phyloP scores from a whole-genome alignment of 306 rosid genomes.

The Cajanus cajan region DNA sequence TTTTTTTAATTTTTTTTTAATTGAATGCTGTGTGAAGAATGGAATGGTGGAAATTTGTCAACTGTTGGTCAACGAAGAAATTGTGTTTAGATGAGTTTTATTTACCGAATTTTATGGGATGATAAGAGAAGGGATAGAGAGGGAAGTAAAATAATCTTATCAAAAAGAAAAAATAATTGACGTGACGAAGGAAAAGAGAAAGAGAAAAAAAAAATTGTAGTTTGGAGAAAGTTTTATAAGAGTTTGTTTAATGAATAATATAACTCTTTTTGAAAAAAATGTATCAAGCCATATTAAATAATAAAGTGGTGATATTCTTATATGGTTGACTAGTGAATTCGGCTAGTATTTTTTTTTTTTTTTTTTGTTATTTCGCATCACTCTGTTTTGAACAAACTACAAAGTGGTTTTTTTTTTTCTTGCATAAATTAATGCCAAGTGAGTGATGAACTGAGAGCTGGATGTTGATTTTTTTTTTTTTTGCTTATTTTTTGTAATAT shows the following conservation, averaged over 20 bases:
- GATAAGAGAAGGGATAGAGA: not conserved
- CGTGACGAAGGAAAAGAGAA: too few relatives aligned
- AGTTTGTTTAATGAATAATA: not conserved
- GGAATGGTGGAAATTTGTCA: not conserved
- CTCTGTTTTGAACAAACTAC: slow-evolving; percentile 2
- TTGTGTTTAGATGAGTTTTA: not conserved
- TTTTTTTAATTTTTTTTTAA: too few relatives aligned
- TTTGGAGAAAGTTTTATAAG: not conserved
- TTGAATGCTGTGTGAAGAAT: not conserved
- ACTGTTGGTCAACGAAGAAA: not conserved
- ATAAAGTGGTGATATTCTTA: not conserved
- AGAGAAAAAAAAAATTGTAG: too few relatives aligned
- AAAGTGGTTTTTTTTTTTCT: not conserved
- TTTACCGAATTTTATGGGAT: not conserved
- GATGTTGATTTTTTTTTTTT: not conserved
- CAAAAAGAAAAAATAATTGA: not conserved
- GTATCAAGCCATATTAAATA: not conserved
- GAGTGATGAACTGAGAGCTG: not conserved
- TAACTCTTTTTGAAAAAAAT: not conserved
- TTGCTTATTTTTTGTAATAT: not conserved
- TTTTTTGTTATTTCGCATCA: not conserved
- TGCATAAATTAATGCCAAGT: not conserved
- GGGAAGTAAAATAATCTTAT: not conserved
- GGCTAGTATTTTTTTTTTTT: not conserved
- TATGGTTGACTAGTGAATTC: not conserved